Percentiles rank a stretch among this genome's conserved stretches.
Evolutionary conservation across 768 basidiomycete genomes (phyloP).

Genomic region (Tylopilus plumbeoviolaceoides): DNA sequence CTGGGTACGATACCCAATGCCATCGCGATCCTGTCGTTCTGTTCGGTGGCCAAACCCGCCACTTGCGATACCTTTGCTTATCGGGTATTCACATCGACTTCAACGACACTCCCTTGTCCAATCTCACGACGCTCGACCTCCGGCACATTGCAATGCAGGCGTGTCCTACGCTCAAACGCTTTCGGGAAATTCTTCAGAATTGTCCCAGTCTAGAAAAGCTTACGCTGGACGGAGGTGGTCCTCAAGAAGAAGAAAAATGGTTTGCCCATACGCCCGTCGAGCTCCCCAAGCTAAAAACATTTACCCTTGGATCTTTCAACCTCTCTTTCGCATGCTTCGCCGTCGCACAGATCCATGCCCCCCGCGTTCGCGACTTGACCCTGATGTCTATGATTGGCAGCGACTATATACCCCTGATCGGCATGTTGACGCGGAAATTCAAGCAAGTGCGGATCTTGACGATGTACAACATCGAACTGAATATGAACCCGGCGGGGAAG

Average conservation of each 20-base stretch:
- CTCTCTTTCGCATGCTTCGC: slow-evolving; percentile 45
- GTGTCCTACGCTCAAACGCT: slow-evolving; percentile 46
- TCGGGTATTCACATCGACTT: slow-evolving; percentile 64
- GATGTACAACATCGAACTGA: slow-evolving; percentile 42
- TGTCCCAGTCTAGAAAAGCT: slow-evolving; percentile 53
- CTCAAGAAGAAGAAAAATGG: slow-evolving; percentile 31
- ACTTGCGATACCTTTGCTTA: slow-evolving; percentile 49
- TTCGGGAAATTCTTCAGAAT: slow-evolving; percentile 47
- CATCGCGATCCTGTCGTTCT: slow-evolving; percentile 41
- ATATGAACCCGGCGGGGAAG: slow-evolving; percentile 21
- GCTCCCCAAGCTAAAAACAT: slow-evolving; percentile 46
- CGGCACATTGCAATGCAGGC: slow-evolving; percentile 54
- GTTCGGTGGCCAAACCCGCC: slow-evolving; percentile 43
- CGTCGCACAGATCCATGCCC: slow-evolving; percentile 49
- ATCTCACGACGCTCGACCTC: slow-evolving; percentile 64
- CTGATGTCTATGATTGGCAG: slow-evolving; percentile 49
- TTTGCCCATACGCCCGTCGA: slow-evolving; percentile 37
- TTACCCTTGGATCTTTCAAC: slow-evolving; percentile 57
- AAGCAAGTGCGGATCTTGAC: slow-evolving; percentile 53
- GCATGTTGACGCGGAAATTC: slow-evolving; percentile 43
- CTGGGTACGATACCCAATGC: slow-evolving; percentile 35
- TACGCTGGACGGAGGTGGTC: slow-evolving; percentile 61
- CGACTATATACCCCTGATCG: slow-evolving; percentile 49
- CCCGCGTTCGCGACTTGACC: slow-evolving; percentile 53
- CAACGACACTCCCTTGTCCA: slow-evolving; percentile 40